These are phyloP conservation scores for Rhodotorula graminis DNA, from an alignment of 768 basidiomycete genomes.

Conservation along the genomic window DNA sequence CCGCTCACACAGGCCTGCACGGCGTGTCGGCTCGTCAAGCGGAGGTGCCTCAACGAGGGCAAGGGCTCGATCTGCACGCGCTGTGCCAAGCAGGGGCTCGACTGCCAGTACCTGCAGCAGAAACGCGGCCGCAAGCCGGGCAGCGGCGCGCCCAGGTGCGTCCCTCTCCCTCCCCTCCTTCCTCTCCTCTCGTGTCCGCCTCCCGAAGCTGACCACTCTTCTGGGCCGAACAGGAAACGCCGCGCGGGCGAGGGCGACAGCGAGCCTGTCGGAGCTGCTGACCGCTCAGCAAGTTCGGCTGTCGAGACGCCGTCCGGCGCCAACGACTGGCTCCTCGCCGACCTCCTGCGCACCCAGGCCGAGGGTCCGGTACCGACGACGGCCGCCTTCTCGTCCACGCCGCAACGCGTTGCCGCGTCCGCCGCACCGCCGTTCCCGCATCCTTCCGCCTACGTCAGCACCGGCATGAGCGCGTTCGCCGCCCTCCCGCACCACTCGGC, in stretches of 20 bases:
- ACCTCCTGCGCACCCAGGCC: neutral
- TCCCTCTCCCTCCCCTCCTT: neutral
- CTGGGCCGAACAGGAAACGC: neutral
- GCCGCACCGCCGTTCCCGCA: too few species aligned
- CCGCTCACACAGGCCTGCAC: constrained; percentile 4
- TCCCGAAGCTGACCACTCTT: too few species aligned
- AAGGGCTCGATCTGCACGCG: neutral
- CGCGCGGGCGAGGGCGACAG: neutral
- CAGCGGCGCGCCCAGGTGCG: neutral
- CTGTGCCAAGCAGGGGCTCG: neutral
- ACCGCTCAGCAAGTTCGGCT: too few species aligned
- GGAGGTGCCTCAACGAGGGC: constrained; percentile 10
- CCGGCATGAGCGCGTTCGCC: neutral
- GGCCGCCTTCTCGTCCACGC: too few species aligned
- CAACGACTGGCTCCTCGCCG: neutral
- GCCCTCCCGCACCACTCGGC: neutral
- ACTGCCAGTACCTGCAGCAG: constrained; percentile 4
- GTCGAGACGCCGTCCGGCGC: too few species aligned
- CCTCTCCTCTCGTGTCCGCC: too few species aligned
- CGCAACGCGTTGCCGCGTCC: too few species aligned
- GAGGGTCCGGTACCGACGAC: too few species aligned
- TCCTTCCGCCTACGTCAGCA: neutral
- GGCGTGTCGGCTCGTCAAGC: constrained; percentile 3
- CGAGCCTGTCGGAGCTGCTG: neutral
- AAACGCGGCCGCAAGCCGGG: constrained; percentile 19